Evolutionary conservation across 805 yeast species (phyloP).

Genomic region (Cyberlindnera maritima): DNA sequence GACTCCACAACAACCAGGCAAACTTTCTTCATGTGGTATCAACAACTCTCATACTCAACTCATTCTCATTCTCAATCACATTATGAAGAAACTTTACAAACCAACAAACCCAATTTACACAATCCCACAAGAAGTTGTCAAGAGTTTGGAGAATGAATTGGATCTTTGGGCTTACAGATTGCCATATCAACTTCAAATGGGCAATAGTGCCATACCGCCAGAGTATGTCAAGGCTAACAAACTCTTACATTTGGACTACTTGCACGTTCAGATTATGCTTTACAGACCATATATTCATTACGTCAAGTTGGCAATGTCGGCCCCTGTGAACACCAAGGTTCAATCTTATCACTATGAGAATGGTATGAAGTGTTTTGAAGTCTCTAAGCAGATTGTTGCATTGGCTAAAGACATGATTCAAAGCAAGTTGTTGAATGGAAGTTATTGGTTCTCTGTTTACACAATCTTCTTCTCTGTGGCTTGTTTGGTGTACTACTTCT

Average conservation of each 20-base stretch:
- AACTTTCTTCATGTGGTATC: slow-evolving; percentile 43
- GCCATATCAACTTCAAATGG: slow-evolving; percentile 65
- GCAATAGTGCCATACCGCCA: slow-evolving; percentile 34
- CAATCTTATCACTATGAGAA: slow-evolving; percentile 53
- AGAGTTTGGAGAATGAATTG: slow-evolving; percentile 66
- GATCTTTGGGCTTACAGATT: slow-evolving; percentile 70
- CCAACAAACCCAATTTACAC: slow-evolving; percentile 37
- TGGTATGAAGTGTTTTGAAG: slow-evolving; percentile 82
- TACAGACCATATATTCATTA: slow-evolving; percentile 87
- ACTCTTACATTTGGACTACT: slow-evolving; percentile 66
- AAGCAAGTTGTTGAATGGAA: slow-evolving; percentile 71
- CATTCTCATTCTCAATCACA: slow-evolving; percentile 65
- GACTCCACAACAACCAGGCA: slow-evolving; percentile 33
- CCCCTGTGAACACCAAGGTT: slow-evolving; percentile 33
- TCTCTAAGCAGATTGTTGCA: slow-evolving; percentile 76
- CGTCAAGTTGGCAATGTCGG: slow-evolving; percentile 33
- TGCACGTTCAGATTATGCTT: slow-evolving; percentile 79
- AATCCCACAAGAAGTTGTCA: slow-evolving; percentile 47
- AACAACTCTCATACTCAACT: slow-evolving; percentile 84
- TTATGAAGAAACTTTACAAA: slow-evolving; percentile 74
- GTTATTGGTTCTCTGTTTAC: slow-evolving; percentile 93
- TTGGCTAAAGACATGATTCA: slow-evolving; percentile 78
- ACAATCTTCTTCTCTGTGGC: slow-evolving; percentile 92
- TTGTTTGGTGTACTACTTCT: slow-evolving; percentile 70
- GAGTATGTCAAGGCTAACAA: slow-evolving; percentile 71